Evolutionary conservation across 1,284 basidiomycete species (phyloP).

Genomic region (Ustilago shanxiensis): DNA sequence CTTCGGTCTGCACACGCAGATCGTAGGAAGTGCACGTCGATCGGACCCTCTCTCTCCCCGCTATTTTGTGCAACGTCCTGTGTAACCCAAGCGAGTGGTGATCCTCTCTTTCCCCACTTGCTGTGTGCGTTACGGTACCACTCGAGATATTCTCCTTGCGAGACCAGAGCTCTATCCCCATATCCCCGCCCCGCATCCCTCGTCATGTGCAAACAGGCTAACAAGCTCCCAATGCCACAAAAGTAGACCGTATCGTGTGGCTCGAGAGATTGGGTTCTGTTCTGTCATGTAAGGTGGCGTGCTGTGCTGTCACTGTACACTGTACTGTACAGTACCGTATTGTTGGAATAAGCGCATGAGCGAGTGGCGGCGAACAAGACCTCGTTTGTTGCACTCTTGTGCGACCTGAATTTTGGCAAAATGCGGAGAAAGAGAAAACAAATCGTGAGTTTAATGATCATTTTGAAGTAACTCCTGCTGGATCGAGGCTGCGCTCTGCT

Average conservation of each 20-base stretch:
- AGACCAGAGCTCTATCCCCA: neutral
- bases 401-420: too few species aligned
- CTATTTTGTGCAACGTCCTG: neutral
- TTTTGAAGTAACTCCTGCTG: neutral
- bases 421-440: neutral
- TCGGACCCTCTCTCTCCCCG: neutral
- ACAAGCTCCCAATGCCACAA: too few species aligned
- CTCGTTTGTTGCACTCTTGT: too few species aligned
- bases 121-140: neutral
- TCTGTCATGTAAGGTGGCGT: too few species aligned
- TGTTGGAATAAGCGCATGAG: neutral
- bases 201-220: too few species aligned
- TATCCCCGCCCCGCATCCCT: too few species aligned
- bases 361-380: neutral
- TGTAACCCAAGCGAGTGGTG: neutral
- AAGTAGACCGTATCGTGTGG: too few species aligned
- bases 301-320: too few species aligned
- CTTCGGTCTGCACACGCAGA: neutral
- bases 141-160: neutral
- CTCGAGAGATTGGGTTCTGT: too few species aligned
- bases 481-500: slow-evolving; percentile 1
- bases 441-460: neutral
- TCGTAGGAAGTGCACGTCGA: neutral
- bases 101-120: neutral
- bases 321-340: too few species aligned